Evolutionary conservation across 2,329 filamentous ascomycete genomes (phyloP), one percentile per base, ranked within the genome.

Genomic region (Curvularia sp.): DNA sequence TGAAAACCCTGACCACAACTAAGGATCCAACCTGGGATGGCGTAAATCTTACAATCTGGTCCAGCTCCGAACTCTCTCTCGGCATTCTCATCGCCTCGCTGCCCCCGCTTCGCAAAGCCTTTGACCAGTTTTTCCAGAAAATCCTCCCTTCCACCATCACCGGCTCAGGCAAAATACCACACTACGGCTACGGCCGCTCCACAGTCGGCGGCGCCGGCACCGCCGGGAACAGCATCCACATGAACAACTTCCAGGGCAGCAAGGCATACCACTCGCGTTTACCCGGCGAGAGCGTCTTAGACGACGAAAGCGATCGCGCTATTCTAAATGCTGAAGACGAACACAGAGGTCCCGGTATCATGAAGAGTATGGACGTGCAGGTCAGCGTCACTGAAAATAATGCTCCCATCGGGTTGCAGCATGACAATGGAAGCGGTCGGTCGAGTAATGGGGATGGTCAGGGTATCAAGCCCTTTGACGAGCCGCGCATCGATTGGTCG

Each of bases 251-350:
- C 25, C 53, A 58, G 36, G 48, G 45, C 39, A 67, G 64, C 49
- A 68, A 67, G 45, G 66, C 66, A 27, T 68, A 68, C 30, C 66
- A 67, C 32, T 64, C 60, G 36, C 60, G 64, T 5, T 30, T 66
- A 21, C 63, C 59, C 5, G 63, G 64, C 6, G 69, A 72, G 28
- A 69, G 64, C 13, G 49, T 64, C n/a, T 49, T 71, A 1, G 67
- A 70, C n/a, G 64, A 65, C 34, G 68, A 71, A 18, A 72, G 69
- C 48, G 69, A 72, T 55, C 63, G 66, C 12, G 68, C 67, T 2
- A 71, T 72, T 5, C 27, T 72, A n/a, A 10, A 38, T n/a, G 60
- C 66, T 5, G 64, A 68, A 0, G 61, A 61, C 2, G 66, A 67
- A n/a, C 55, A 60, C 19, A 68, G 68, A 27, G 42, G 54, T 1